phyloP scores from a whole-genome alignment of 2,329 filamentous ascomycete genomes.

The Aureobasidium mangrovei region DNA sequence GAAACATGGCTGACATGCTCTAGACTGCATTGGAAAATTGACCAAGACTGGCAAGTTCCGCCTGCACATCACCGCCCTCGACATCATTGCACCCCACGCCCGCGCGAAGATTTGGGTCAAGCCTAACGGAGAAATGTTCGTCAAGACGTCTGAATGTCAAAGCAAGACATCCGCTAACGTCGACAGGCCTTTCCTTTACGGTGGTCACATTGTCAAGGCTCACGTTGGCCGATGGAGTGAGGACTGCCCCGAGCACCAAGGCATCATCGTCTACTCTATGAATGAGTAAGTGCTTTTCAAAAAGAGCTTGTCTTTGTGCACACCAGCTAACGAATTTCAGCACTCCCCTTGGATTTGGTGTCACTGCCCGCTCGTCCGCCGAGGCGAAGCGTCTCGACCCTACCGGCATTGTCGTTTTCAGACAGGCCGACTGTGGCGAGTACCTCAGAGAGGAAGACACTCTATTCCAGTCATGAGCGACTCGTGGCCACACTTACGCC shows the following conservation, averaged over 20 bases:
- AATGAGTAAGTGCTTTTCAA: slow-evolving; percentile 60
- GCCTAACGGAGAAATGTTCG: slow-evolving; percentile 78
- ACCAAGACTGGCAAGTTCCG: slow-evolving; percentile 95
- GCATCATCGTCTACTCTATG: slow-evolving; percentile 84
- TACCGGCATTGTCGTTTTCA: slow-evolving; percentile 79
- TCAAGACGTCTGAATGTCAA: background rate
- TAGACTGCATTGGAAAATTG: slow-evolving; percentile 78
- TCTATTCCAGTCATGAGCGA: slow-evolving; percentile 47
- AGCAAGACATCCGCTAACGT: background rate
- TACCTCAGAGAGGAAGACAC: slow-evolving; percentile 77
- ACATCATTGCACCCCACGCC: slow-evolving; percentile 81
- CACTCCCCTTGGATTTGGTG: slow-evolving; percentile 67
- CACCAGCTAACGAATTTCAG: slow-evolving; percentile 15
- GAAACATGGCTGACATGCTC: too few species aligned
- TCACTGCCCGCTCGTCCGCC: slow-evolving; percentile 77
- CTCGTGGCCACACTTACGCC: background rate
- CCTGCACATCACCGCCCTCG: slow-evolving; percentile 84
- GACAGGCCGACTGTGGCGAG: slow-evolving; percentile 90
- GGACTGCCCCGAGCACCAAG: slow-evolving; percentile 88
- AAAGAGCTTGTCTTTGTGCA: slow-evolving; percentile 20
- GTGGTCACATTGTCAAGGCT: slow-evolving; percentile 77
- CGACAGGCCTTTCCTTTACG: slow-evolving; percentile 70
- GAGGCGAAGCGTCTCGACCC: slow-evolving; percentile 80
- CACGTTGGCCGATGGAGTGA: slow-evolving; percentile 79
- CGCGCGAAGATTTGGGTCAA: slow-evolving; percentile 97